phyloP scores from a whole-genome alignment of 2,329 filamentous ascomycete genomes.

The Phaeosphaeria sp. region DNA sequence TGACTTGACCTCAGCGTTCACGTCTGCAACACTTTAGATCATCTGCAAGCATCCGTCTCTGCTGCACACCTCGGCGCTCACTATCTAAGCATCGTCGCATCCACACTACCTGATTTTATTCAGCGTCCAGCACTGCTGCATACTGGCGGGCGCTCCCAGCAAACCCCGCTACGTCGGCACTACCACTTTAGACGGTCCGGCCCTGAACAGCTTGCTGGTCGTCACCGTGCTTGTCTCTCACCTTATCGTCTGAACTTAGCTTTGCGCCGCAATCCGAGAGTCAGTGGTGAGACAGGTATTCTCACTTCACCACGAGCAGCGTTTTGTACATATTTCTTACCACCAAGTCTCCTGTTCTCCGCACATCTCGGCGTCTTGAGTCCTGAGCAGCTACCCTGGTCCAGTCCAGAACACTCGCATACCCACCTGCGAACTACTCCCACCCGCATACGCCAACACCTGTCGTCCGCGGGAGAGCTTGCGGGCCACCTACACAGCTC shows the following conservation, averaged over 20 bases:
- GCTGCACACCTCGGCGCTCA: background rate
- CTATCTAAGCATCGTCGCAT: background rate
- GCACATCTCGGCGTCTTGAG: background rate
- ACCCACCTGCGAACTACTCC: background rate
- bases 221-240: background rate
- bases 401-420: background rate
- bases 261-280: slow-evolving; percentile 14
- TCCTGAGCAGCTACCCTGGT: background rate
- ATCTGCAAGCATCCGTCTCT: slow-evolving; percentile 9
- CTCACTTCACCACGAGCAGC: background rate
- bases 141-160: background rate
- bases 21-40: slow-evolving; percentile 7
- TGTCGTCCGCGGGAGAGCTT: background rate
- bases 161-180: slow-evolving; percentile 34
- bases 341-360: background rate
- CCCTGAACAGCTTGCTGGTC: slow-evolving; percentile 10
- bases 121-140: background rate
- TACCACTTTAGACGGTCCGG: slow-evolving; percentile 30
- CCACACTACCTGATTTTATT: background rate
- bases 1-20: slow-evolving; percentile 23
- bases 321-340: background rate
- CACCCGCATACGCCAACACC: too few relatives aligned
- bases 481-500: background rate
- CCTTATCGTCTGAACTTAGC: slow-evolving; percentile 9
- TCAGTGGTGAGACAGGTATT: slow-evolving; percentile 4